Evolutionary conservation across 306 rosid species (phyloP).

Genomic region (Malus asiatica): DNA sequence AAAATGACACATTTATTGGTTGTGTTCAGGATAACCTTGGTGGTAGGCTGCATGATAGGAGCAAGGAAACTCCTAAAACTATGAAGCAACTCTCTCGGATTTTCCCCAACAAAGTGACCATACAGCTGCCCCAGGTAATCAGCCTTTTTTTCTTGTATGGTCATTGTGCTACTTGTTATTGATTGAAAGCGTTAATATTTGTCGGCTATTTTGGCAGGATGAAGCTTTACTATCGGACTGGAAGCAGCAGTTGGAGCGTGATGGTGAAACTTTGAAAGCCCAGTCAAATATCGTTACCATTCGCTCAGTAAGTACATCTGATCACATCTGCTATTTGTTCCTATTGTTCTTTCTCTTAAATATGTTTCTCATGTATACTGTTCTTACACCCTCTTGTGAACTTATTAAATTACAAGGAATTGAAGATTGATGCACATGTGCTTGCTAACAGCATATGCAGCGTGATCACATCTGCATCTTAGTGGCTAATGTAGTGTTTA

Average conservation of each 20-base stretch:
- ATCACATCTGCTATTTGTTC: not conserved
- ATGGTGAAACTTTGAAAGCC: constrained; percentile 77
- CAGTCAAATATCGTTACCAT: constrained; percentile 65
- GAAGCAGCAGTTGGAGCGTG: constrained; percentile 84
- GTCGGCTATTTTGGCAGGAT: constrained; percentile 37
- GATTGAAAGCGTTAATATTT: not conserved
- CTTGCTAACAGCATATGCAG: not conserved
- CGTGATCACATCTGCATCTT: not conserved
- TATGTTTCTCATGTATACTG: not conserved
- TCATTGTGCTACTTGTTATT: constrained; percentile 5
- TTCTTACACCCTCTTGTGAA: not conserved
- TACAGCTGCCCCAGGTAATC: constrained; percentile 84
- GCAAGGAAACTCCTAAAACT: constrained; percentile 78
- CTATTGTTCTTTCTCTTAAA: not conserved
- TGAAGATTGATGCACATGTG: not conserved
- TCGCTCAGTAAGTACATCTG: constrained; percentile 50
- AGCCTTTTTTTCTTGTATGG: not conserved
- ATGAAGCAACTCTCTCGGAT: constrained; percentile 71
- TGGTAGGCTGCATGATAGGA: constrained; percentile 71
- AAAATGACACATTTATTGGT: constrained; percentile 5
- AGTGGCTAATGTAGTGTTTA: not conserved
- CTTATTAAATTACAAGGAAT: not conserved
- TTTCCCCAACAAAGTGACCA: constrained; percentile 80
- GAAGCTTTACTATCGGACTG: constrained; percentile 71
- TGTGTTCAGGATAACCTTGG: constrained; percentile 66